Percentiles rank a stretch among this genome's conserved stretches.
Evolutionary conservation across 1,284 basidiomycete genomes (phyloP).

Genomic region (Phellopilus nigrolimitatus): DNA sequence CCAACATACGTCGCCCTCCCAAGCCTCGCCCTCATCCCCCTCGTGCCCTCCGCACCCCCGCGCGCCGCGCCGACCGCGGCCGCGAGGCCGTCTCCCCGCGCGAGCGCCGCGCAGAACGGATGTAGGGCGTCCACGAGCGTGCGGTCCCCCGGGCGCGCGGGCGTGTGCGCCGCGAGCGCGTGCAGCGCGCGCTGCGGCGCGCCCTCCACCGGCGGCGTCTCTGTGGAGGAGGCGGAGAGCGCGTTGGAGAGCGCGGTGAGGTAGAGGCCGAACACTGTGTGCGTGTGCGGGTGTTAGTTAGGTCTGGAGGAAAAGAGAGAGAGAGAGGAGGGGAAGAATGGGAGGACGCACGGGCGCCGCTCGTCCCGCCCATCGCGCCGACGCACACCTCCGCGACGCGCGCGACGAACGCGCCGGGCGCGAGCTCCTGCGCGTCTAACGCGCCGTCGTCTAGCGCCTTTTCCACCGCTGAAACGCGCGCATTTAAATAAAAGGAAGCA

Average conservation of each 20-base stretch:
- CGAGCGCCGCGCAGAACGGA: constrained; percentile 41
- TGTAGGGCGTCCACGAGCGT: constrained; percentile 49
- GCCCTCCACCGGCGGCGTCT: constrained; percentile 4
- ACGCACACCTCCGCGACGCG: constrained; percentile 25
- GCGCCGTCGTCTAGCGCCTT: constrained; percentile 17
- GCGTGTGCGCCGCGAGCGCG: constrained; percentile 41
- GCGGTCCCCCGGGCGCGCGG: constrained; percentile 48
- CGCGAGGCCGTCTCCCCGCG: constrained; percentile 26
- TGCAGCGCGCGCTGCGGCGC: constrained; percentile 30
- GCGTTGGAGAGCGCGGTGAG: constrained; percentile 38
- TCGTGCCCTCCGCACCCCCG: constrained; percentile 44
- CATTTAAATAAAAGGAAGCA: no score
- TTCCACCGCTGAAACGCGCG: constrained; percentile 19
- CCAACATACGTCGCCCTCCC: constrained; percentile 49
- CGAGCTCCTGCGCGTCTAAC: constrained; percentile 4
- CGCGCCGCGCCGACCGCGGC: constrained; percentile 36
- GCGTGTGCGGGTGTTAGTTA: neutral
- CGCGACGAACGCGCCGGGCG: constrained; percentile 3
- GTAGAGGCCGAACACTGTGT: constrained; percentile 47
- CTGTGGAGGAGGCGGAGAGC: constrained; percentile 25
- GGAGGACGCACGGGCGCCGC: constrained; percentile 28
- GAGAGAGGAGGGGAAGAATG: neutral
- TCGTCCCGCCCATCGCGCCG: constrained; percentile 34
- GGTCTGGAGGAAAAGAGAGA: neutral
- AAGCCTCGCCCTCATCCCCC: constrained; percentile 41